phyloP scores from a whole-genome alignment of 371 early-diverging fungal species.

The Vairimorpha ceranae region DNA sequence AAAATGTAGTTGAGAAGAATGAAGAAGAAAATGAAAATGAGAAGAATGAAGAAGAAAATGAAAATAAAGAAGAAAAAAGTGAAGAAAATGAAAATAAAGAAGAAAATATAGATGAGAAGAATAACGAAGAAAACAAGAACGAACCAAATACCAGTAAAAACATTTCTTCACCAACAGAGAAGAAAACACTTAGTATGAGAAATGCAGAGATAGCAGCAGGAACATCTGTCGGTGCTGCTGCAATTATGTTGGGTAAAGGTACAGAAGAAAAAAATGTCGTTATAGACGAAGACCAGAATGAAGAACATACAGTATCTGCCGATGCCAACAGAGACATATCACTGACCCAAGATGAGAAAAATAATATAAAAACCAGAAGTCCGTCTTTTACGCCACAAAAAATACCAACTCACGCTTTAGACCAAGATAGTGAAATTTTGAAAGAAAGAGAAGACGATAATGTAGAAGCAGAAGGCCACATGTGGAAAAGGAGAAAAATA shows the following conservation, averaged over 20 bases:
- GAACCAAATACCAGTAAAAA: neutral
- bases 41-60: neutral
- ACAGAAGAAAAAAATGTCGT: neutral
- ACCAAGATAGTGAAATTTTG: slow-evolving; percentile 25
- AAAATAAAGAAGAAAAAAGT: neutral
- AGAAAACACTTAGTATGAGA: neutral
- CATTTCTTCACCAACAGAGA: neutral
- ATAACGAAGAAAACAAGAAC: neutral
- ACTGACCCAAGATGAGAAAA: neutral
- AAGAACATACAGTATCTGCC: neutral
- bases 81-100: neutral
- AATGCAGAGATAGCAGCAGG: slow-evolving; percentile 1
- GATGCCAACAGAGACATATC: neutral
- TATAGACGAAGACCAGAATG: neutral
- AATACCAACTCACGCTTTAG: neutral
- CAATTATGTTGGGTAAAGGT: neutral
- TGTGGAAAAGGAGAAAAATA: slow-evolving; percentile 49
- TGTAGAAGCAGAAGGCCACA: slow-evolving; percentile 42
- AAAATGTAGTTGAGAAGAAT: neutral
- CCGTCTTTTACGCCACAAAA: slow-evolving; percentile 3
- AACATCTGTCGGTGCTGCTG: neutral
- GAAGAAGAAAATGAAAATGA: neutral
- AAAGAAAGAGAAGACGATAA: slow-evolving; percentile 36
- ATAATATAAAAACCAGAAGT: neutral
- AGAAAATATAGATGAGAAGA: neutral